A percentile compares a stretch with the other conserved stretches of the same genome.
Evolutionary conservation across 2,329 filamentous ascomycete species (phyloP).

Genomic region (Gnomoniopsis smithogilvyi): DNA sequence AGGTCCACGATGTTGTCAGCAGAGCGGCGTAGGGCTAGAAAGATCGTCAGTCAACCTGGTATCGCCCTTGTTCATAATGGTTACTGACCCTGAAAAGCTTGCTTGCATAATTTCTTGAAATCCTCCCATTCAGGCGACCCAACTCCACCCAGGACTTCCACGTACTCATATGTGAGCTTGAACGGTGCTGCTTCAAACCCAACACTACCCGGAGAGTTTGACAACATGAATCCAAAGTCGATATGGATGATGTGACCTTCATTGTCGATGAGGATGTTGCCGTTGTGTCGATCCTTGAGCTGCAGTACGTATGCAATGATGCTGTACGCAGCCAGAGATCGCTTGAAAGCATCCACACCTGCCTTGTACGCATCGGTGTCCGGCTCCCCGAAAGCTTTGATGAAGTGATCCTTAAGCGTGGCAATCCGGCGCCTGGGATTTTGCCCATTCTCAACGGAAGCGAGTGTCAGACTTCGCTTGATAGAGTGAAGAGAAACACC

Average conservation of each 20-base stretch:
- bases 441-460: slow-evolving; percentile 67
- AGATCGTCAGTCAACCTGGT: slow-evolving; percentile 16
- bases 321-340: slow-evolving; percentile 81
- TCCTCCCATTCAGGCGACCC: slow-evolving; percentile 67
- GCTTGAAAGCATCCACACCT: slow-evolving; percentile 75
- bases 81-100: slow-evolving; percentile 70
- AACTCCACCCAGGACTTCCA: slow-evolving; percentile 75
- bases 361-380: slow-evolving; percentile 67
- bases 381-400: slow-evolving; percentile 71
- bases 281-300: slow-evolving; percentile 83
- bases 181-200: slow-evolving; percentile 86
- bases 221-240: slow-evolving; percentile 88
- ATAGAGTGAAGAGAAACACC: slow-evolving; percentile 84
- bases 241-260: slow-evolving; percentile 86
- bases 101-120: slow-evolving; percentile 77
- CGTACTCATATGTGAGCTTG: slow-evolving; percentile 79
- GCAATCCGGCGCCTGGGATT: slow-evolving; percentile 75
- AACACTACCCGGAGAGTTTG: slow-evolving; percentile 79
- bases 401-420: slow-evolving; percentile 76
- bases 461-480: slow-evolving; percentile 76
- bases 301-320: slow-evolving; percentile 81
- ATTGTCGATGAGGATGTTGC: slow-evolving; percentile 81
- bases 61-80: not conserved
- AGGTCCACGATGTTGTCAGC: slow-evolving; percentile 79
- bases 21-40: slow-evolving; percentile 66